Percentiles rank a stretch among this genome's conserved stretches.
These are phyloP conservation scores for Lactuca saligna DNA, from an alignment of 129 eudicot genomes.

Conservation along the genomic window DNA sequence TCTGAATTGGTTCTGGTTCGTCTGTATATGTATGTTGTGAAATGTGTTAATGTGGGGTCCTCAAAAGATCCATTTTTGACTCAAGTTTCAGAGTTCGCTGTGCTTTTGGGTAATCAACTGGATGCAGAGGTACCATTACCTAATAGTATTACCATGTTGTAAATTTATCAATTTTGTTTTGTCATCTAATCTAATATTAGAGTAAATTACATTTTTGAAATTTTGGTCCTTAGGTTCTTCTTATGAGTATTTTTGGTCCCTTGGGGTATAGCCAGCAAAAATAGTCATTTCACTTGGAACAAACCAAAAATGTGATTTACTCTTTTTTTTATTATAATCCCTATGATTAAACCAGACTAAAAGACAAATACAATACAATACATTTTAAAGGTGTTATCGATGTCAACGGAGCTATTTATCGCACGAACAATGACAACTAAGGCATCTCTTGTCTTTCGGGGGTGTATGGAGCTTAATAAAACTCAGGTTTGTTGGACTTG, in stretches of 20 bases:
- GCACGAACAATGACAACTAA: slow-evolving; percentile 87
- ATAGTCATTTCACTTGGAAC: neutral
- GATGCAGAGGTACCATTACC: slow-evolving; percentile 78
- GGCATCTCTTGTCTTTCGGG: slow-evolving; percentile 75
- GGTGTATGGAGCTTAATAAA: slow-evolving; percentile 64
- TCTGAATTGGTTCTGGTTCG: slow-evolving; percentile 43
- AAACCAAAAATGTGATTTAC: too few relatives aligned
- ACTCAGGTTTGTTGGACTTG: slow-evolving; percentile 51
- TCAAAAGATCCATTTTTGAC: slow-evolving; percentile 81
- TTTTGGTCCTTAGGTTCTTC: neutral
- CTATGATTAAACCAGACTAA: neutral
- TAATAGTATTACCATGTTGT: neutral
- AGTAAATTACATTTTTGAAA: too few relatives aligned
- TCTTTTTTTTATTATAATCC: neutral
- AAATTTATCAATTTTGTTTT: neutral
- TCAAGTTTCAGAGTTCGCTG: slow-evolving; percentile 88
- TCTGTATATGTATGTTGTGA: slow-evolving; percentile 81
- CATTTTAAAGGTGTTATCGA: slow-evolving; percentile 76
- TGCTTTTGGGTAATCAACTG: slow-evolving; percentile 90
- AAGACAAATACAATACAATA: neutral
- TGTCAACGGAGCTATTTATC: slow-evolving; percentile 96
- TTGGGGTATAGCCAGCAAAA: too few relatives aligned
- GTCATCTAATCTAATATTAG: neutral
- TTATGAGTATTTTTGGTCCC: too few relatives aligned
- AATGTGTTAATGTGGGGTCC: slow-evolving; percentile 65